Percentiles rank a stretch among this genome's conserved stretches.
These are phyloP conservation scores for Sporisorium iseilematis-ciliati DNA, from an alignment of 1,284 basidiomycete species.

Conservation along the genomic window DNA sequence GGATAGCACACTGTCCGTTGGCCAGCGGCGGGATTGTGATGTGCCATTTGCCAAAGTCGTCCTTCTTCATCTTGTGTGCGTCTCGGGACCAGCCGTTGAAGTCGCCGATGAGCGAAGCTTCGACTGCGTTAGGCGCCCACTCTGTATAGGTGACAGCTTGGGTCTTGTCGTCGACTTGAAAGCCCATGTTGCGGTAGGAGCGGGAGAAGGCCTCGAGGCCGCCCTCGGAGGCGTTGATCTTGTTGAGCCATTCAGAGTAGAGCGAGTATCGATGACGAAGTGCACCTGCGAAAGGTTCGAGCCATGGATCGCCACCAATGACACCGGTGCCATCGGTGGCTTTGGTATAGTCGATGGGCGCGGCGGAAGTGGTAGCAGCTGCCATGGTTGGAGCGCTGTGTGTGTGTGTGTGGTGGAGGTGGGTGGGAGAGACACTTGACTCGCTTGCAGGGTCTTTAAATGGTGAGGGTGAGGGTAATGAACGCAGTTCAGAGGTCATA, in stretches of 20 bases:
- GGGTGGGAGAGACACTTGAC: background rate
- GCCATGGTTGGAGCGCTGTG: conserved; percentile 10
- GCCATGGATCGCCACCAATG: conserved; percentile 63
- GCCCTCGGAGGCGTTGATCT: conserved; percentile 58
- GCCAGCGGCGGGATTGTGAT: conserved; percentile 79
- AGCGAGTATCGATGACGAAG: conserved; percentile 55
- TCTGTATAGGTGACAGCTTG: conserved; percentile 87
- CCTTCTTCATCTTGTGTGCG: conserved; percentile 83
- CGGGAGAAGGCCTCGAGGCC: conserved; percentile 89
- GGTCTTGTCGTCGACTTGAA: conserved; percentile 77
- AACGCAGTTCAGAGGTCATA: too few species aligned
- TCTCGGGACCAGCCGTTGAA: conserved; percentile 93
- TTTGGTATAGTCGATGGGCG: conserved; percentile 55
- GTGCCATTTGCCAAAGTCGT: conserved; percentile 93
- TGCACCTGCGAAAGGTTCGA: conserved; percentile 62
- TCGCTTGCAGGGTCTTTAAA: background rate
- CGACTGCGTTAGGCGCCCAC: conserved; percentile 91
- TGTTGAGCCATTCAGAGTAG: conserved; percentile 55
- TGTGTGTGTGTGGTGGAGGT: background rate
- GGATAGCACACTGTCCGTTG: conserved; percentile 78
- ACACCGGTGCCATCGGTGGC: conserved; percentile 64
- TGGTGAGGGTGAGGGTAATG: too few species aligned
- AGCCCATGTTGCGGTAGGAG: conserved; percentile 87
- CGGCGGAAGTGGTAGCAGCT: conserved; percentile 19
- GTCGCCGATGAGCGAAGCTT: conserved; percentile 89